Conservation (phyloP, 225 moss, liverwort and hornwort species). For the Anthoceros angustus region DNA sequence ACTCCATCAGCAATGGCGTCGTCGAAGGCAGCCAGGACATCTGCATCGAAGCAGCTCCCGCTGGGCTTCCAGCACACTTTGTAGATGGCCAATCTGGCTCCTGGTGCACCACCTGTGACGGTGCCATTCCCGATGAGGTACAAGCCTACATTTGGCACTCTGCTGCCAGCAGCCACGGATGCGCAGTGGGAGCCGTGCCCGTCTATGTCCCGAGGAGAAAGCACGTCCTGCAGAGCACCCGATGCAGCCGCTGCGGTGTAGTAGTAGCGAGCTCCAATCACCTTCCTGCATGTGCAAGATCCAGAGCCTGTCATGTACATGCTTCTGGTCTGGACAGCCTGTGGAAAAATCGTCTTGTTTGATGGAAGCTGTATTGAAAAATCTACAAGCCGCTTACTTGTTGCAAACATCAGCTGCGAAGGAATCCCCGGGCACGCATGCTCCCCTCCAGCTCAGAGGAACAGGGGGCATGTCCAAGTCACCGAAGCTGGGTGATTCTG, state of each 20-base stretch:
- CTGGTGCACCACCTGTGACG: neutral
- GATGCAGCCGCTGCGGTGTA: neutral
- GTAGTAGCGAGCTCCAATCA: neutral
- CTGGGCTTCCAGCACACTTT: neutral
- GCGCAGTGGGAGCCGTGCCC: neutral
- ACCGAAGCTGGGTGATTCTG: neutral
- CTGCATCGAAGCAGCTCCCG: constrained; percentile 2
- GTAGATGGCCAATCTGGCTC: neutral
- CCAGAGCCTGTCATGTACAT: neutral
- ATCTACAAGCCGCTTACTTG: neutral
- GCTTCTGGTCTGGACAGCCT: neutral
- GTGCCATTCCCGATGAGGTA: neutral
- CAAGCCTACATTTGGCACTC: neutral
- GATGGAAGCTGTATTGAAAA: too few relatives aligned
- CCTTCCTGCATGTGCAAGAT: neutral
- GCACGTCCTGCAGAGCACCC: neutral
- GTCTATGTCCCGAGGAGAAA: neutral
- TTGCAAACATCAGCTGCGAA: neutral
- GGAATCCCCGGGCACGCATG: neutral
- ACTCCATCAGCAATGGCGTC: constrained; percentile 7
- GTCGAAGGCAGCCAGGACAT: constrained; percentile 7
- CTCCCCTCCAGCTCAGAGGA: neutral
- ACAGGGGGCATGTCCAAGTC: neutral
- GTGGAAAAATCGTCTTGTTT: too few relatives aligned
- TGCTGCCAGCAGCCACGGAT: neutral